A percentile compares a stretch with the other conserved stretches of the same genome.
Conservation (phyloP, 2,329 filamentous ascomycete genomes). For the Podosphaera xanthii region DNA sequence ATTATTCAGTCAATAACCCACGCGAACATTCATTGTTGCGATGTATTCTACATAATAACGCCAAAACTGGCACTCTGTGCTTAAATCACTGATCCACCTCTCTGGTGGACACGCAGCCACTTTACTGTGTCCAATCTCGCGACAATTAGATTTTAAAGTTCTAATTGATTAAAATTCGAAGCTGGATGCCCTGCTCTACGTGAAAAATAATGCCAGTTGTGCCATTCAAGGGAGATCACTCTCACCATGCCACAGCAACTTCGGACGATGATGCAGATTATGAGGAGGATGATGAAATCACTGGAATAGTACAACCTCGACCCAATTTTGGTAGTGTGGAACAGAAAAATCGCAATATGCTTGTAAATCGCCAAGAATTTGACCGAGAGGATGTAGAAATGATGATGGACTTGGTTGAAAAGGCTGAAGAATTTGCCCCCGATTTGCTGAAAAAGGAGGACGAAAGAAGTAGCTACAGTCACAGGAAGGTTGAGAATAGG, state of each 20-base stretch:
- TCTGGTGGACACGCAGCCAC: too few species aligned
- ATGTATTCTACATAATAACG: too few species aligned
- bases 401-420: slow-evolving; percentile 11
- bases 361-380: slow-evolving; percentile 7
- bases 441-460: slow-evolving; percentile 15
- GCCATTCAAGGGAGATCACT: slow-evolving; percentile 14
- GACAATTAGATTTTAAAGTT: background rate
- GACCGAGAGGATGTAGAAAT: slow-evolving; percentile 8
- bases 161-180: background rate
- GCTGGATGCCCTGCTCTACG: slow-evolving; percentile 8
- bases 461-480: slow-evolving; percentile 12
- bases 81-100: too few species aligned
- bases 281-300: slow-evolving; percentile 16
- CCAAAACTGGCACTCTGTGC: too few species aligned
- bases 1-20: too few species aligned
- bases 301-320: slow-evolving; percentile 11
- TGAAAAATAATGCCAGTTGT: slow-evolving; percentile 13
- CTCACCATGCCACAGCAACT: slow-evolving; percentile 15
- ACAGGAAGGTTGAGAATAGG: slow-evolving; percentile 19
- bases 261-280: slow-evolving; percentile 17
- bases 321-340: slow-evolving; percentile 15
- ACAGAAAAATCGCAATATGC: slow-evolving; percentile 16
- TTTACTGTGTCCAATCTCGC: background rate
- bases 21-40: too few species aligned
- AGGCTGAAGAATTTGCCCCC: slow-evolving; percentile 11